Base-by-base conservation (phyloP, 2,329 filamentous ascomycete genomes). In the Lecanicillium sp. region DNA sequence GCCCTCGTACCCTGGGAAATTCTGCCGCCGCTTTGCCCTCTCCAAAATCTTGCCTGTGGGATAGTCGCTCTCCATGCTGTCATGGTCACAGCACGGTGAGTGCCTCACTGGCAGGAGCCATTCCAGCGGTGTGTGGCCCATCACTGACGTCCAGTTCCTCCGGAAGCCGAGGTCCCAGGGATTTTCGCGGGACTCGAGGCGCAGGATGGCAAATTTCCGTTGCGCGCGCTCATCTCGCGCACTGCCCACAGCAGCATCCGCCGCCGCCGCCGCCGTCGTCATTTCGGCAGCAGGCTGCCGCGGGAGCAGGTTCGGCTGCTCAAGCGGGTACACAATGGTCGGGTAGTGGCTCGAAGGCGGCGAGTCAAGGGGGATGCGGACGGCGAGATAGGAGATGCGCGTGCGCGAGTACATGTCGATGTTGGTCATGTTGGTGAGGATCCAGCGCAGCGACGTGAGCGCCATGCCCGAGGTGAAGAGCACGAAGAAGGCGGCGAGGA, bases 401-500 rank as follows among this genome's bases (percentile, higher is more conserved):
- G 68, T 74, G 52, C 72, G 77, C 48, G 73, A 77, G 21, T 95
- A 71, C 50, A 83, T 79, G 62, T 98, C 93, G 50, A 98, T 84
- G 15, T 89, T 94, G 1, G 90, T 95, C 39, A 83, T 74, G 60
- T 96, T 96, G 45, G 76, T 69, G 39, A 85, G 66, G 32, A 84
- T 77, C 58, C 89, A 83, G 53, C 84, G 79, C 32, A 84, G 61
- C 4, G 87, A 87, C 39, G 83, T 90, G 32, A 76, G 60, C 2
- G 83, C 76, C 90, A 97, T 95, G 46, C 83, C 80, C 19, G 77
- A 72, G 1, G 84, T 75, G 64, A 97, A 97, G n/a, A 95, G 64
- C 32, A 80, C 79, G 59, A 96, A 95, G 49, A 95, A 73, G 11
- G 71, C 76, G 23, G 78, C 74, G 54, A 95, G 62, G 36, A 71